Evolutionary conservation across 768 basidiomycete genomes (phyloP).

Genomic region (Rhodosporidiobolus sp.): DNA sequence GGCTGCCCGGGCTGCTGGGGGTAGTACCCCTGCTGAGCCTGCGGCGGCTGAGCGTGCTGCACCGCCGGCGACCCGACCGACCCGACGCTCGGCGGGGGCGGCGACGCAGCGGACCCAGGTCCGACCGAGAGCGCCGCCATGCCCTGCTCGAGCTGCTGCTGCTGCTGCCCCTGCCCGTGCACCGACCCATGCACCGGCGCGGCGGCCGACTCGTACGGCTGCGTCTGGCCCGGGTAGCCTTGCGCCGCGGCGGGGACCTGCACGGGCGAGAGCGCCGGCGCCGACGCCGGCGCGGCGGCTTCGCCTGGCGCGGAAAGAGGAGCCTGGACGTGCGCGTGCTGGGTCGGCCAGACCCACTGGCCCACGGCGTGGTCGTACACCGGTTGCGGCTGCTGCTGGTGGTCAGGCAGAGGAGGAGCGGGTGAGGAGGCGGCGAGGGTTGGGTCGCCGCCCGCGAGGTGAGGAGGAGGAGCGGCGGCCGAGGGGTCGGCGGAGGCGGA

Average conservation of each 20-base stretch:
- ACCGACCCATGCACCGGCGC: neutral
- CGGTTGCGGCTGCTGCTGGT: conserved; percentile 4
- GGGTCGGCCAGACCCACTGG: neutral
- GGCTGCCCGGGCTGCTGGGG: neutral
- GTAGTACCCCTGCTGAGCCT: no score
- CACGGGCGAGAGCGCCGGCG: neutral
- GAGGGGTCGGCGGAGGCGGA: no score
- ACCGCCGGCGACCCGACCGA: no score
- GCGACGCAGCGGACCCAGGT: no score
- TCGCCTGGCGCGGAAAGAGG: neutral
- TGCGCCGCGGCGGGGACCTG: neutral
- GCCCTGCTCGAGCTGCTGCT: neutral
- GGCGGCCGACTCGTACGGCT: neutral
- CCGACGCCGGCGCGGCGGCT: neutral
- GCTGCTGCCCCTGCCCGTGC: neutral
- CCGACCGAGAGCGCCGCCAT: no score
- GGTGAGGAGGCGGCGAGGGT: neutral
- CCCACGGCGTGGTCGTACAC: neutral
- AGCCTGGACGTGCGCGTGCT: neutral
- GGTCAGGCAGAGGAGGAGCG: neutral
- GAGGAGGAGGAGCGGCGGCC: no score
- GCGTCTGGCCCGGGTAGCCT: conserved; percentile 10
- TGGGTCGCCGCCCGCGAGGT: neutral
- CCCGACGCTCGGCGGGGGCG: no score
- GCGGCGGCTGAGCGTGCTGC: no score